Percentiles rank a stretch among this genome's conserved stretches.
These are phyloP conservation scores for Fusarium sp. DNA, from an alignment of 2,329 filamentous ascomycete genomes.

Conservation along the genomic window DNA sequence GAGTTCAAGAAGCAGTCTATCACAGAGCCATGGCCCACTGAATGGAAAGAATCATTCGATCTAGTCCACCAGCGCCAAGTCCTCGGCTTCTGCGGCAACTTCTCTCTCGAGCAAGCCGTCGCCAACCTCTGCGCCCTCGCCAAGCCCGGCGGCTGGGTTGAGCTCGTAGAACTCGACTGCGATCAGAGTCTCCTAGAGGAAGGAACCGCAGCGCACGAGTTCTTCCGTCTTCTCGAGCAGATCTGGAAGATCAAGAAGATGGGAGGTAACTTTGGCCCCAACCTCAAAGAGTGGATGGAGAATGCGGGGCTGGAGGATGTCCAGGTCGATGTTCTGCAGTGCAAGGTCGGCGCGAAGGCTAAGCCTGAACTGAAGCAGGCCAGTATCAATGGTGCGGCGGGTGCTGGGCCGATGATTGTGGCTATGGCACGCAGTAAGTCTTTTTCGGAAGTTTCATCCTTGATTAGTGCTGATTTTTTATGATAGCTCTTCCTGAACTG, in stretches of 20 bases:
- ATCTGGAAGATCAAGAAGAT: constrained; percentile 11
- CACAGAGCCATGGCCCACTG: background rate
- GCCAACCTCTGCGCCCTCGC: background rate
- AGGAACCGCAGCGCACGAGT: background rate
- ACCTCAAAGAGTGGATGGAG: constrained; percentile 3
- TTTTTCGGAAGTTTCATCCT: background rate
- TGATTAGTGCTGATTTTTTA: background rate
- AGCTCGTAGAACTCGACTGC: constrained; percentile 1
- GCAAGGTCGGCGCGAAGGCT: background rate
- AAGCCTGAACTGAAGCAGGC: background rate
- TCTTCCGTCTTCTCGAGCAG: constrained; percentile 1
- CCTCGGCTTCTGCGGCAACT: background rate
- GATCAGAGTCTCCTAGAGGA: background rate
- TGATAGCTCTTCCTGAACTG: background rate
- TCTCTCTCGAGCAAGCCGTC: background rate
- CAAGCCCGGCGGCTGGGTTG: background rate
- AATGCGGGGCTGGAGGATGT: background rate
- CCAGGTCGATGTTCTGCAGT: background rate
- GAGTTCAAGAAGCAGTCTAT: background rate
- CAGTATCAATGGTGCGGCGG: background rate
- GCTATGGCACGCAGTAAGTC: constrained; percentile 5
- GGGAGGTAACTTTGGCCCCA: background rate
- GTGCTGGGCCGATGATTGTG: constrained; percentile 1
- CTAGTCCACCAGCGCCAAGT: constrained; percentile 2
- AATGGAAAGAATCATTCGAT: background rate